Evolutionary conservation across 148 eudicot genomes (phyloP).

Genomic region (Silene conica): DNA sequence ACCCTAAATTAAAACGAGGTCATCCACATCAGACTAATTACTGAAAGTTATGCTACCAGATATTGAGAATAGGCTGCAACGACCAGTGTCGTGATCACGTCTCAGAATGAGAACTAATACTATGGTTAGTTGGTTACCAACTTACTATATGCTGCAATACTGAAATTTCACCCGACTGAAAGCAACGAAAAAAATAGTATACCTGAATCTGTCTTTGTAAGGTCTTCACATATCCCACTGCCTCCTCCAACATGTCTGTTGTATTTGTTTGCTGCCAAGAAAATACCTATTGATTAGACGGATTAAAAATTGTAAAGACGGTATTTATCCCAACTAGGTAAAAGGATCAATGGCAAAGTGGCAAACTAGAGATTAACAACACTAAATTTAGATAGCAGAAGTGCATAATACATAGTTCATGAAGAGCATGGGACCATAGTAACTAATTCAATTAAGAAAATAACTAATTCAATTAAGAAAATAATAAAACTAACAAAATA

Average conservation of each 20-base stretch:
- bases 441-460: too few relatives aligned
- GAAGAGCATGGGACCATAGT: background rate
- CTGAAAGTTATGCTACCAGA: too few relatives aligned
- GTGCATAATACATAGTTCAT: background rate
- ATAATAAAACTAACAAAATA: too few relatives aligned
- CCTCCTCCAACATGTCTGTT: constrained; percentile 97
- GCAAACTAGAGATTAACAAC: background rate
- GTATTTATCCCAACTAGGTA: background rate
- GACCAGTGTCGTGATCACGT: too few relatives aligned
- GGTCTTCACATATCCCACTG: constrained; percentile 84
- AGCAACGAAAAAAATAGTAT: background rate
- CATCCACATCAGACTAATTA: too few relatives aligned
- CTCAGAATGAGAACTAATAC: too few relatives aligned
- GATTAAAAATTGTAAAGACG: background rate
- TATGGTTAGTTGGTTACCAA: too few relatives aligned
- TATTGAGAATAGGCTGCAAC: too few relatives aligned
- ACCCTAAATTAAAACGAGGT: too few relatives aligned
- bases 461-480: too few relatives aligned
- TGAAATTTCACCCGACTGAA: background rate
- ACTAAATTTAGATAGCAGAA: background rate
- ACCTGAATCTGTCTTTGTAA: constrained; percentile 86
- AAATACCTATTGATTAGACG: background rate
- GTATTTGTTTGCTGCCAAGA: constrained; percentile 92
- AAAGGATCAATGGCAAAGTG: background rate
- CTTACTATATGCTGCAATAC: background rate